Base-by-base conservation (phyloP, 2,329 filamentous ascomycete genomes). In the Alternaria conjuncta region DNA sequence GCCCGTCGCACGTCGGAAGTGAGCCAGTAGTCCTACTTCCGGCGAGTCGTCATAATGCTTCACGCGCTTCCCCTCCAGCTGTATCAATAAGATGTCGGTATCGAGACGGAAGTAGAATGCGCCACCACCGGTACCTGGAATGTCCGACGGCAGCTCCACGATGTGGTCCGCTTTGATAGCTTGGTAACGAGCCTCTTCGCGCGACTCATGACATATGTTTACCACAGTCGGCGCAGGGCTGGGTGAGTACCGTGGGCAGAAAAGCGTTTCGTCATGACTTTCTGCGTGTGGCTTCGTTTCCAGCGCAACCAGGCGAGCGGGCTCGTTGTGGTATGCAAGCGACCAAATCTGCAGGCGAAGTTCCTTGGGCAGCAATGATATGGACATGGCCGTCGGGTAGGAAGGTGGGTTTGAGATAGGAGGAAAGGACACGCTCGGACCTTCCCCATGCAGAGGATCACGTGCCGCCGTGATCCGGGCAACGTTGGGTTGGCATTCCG, bases 321-420 rank as follows among this genome's bases (percentile, higher is more conserved):
- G 61, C 21, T 71, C 61, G n/a, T 62, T 45, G 25, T 67, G 65
- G 55, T 72, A 74, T 18, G 45, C 66, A 9, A 64, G 63, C 15
- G 62, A 45, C 70, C 70, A 74, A 21, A 74, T 69, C 10, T 70
- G 63, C n/a, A 74, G 58, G 13, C 71, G 71, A 4, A 74, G 51
- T 28, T 74, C 71, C 36, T 74, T 74, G 21, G 71, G 71, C 8
- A 74, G 61, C 43, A 20, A 25, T 21, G 57, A 60, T n/a, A 72
- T 55, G n/a, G 67, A 68, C 71, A 74, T 72, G 46, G 50, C 36
- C 41, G 44, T 21, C 41, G 46, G 18, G 36, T 13, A n/a, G n/a
- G 36, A 46, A 53, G 45, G 45, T 26, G 18, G 32, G 10, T 18
- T 20, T 32, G 43, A 25, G 20, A 18, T 21, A 60, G 56, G 32